These are phyloP conservation scores for Gracilaria gracilis DNA, from an alignment of 23 red algal genomes.

Conservation along the genomic window DNA sequence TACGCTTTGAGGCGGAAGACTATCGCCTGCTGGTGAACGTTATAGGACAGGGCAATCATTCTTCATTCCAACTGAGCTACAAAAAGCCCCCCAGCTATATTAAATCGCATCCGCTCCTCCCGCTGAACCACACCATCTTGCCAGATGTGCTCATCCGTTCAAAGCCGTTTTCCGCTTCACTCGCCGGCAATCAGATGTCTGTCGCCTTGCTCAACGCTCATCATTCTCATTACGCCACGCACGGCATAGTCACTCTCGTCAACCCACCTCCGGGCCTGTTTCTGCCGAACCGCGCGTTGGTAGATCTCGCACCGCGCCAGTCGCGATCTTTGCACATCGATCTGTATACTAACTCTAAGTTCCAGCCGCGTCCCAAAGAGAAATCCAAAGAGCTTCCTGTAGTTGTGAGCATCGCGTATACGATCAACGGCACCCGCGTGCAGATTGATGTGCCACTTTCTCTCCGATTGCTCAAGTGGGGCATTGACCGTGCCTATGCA, in stretches of 20 bases:
- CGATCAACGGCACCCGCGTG: neutral
- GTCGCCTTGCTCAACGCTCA: conserved; percentile 48
- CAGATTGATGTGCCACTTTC: conserved; percentile 4
- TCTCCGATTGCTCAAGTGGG: conserved; percentile 36
- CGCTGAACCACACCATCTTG: conserved; percentile 32
- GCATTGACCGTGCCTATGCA: conserved; percentile 19
- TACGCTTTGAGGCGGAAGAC: conserved; percentile 13
- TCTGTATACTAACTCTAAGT: conserved; percentile 26
- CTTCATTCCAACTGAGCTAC: conserved; percentile 33
- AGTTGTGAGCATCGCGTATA: conserved; percentile 34
- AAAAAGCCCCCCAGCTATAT: conserved; percentile 16
- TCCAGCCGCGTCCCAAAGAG: neutral
- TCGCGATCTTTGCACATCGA: conserved; percentile 30
- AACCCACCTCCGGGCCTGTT: conserved; percentile 27
- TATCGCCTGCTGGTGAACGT: conserved; percentile 36
- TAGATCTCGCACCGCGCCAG: conserved; percentile 61
- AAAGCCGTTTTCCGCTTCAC: conserved; percentile 18
- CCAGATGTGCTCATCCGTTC: conserved; percentile 30
- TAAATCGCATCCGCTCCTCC: neutral
- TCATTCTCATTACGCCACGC: conserved; percentile 18
- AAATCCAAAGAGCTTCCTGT: neutral
- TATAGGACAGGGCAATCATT: neutral
- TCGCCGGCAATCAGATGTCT: conserved; percentile 46
- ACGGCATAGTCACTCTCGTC: conserved; percentile 1
- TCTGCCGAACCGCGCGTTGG: neutral